A percentile compares a stretch with the other conserved stretches of the same genome.
These are phyloP conservation scores for Ramichloridium luteum DNA, from an alignment of 2,329 filamentous ascomycete species.

Conservation along the genomic window DNA sequence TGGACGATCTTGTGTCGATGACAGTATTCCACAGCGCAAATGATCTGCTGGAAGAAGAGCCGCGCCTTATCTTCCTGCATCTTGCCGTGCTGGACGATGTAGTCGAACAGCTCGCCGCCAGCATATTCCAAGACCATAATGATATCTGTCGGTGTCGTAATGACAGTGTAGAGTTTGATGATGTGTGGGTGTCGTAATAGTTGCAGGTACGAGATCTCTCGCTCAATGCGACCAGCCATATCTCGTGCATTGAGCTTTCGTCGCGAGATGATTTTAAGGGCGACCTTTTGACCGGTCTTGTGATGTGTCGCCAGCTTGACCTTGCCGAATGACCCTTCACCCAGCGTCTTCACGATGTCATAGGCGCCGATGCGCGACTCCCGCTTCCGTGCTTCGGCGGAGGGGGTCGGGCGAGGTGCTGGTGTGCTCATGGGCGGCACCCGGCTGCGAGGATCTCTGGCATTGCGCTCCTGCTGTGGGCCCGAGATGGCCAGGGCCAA, in stretches of 20 bases:
- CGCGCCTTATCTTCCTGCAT: conserved; percentile 88
- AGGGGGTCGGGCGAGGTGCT: conserved; percentile 13
- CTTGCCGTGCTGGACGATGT: conserved; percentile 86
- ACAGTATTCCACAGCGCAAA: conserved; percentile 97
- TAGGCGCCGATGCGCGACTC: conserved; percentile 69
- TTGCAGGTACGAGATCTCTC: conserved; percentile 96
- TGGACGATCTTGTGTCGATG: conserved; percentile 98
- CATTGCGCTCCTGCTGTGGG: conserved; percentile 7
- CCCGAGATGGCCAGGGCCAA: conserved; percentile 27
- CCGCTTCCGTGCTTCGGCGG: conserved; percentile 11
- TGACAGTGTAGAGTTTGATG: conserved; percentile 96
- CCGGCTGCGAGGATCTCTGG: conserved; percentile 16
- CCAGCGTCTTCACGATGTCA: conserved; percentile 76
- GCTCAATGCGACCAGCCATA: conserved; percentile 94
- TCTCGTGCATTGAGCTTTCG: conserved; percentile 94
- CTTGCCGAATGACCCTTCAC: conserved; percentile 96
- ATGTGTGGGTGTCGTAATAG: conserved; percentile 93
- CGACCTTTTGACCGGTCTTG: conserved; percentile 86
- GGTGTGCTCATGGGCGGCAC: conserved; percentile 24
- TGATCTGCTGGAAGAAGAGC: conserved; percentile 97
- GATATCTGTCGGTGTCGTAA: conserved; percentile 86
- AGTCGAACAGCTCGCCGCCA: conserved; percentile 92
- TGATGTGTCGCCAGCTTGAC: conserved; percentile 93
- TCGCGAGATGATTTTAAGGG: conserved; percentile 92
- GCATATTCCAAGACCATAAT: conserved; percentile 99